A percentile compares a stretch with the other conserved stretches of the same genome.
Evolutionary conservation across 23 red algal genomes (phyloP).

Genomic region (Pyropia haitanensis): DNA sequence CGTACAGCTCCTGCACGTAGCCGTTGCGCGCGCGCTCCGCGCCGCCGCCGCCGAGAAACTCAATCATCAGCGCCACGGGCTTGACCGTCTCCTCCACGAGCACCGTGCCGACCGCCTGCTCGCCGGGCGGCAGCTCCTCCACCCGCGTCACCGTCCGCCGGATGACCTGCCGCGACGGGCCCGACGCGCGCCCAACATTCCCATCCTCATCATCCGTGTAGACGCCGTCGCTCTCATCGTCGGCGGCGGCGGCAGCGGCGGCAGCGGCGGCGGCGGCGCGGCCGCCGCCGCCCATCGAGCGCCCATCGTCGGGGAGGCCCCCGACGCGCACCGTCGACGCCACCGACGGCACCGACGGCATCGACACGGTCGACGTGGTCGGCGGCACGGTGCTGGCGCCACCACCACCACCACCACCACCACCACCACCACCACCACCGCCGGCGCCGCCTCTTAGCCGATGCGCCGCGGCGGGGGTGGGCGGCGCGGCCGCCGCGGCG

Average conservation of each 20-base stretch:
- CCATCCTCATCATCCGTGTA: slow-evolving; percentile 43
- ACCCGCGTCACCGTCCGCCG: slow-evolving; percentile 55
- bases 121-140: slow-evolving; percentile 34
- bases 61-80: slow-evolving; percentile 58
- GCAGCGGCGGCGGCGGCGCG: slow-evolving; percentile 18
- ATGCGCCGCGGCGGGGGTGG: too few species aligned
- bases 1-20: slow-evolving; percentile 32
- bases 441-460: too few species aligned
- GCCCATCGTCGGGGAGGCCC: too few species aligned
- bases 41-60: slow-evolving; percentile 47
- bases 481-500: too few species aligned
- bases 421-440: too few species aligned
- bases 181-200: slow-evolving; percentile 39
- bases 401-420: too few species aligned
- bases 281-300: too few species aligned
- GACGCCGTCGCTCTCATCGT: slow-evolving; percentile 43
- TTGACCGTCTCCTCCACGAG: slow-evolving; percentile 66
- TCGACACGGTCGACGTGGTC: too few species aligned
- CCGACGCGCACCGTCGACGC: too few species aligned
- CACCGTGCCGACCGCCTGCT: slow-evolving; percentile 45
- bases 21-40: slow-evolving; percentile 29
- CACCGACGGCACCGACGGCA: too few species aligned
- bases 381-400: too few species aligned
- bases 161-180: slow-evolving; percentile 46
- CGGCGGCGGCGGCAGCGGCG: slow-evolving; percentile 19